Evolutionary conservation across 2,329 filamentous ascomycete genomes (phyloP), one percentile per base, ranked within the genome.

Genomic region (Aspergillus tubingensis): DNA sequence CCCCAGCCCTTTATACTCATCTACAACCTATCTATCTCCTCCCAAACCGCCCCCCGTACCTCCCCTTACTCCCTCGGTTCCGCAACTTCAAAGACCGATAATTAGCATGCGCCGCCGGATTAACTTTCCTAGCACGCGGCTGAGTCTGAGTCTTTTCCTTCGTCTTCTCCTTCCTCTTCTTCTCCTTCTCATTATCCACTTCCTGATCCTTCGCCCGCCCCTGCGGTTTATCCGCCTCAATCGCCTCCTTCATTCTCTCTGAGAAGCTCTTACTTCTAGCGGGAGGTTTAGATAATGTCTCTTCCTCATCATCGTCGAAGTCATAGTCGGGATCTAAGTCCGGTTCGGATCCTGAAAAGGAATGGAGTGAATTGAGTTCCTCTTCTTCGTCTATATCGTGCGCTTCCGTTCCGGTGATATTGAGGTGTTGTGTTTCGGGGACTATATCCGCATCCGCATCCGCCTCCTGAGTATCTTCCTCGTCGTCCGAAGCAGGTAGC

Each of bases 31-130:
- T 52, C 66, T 70, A 73, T 64, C 72, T 71, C 50, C 74, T 67
- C 10, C 77, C 70, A 67, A 80, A 80, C 50, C 77, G 70, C 7
- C 76, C 72, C 23, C 64, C 67, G 13, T 69, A 70, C 58, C 70
- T 68, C 23, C 73, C 74, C 61, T 74, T 74, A 8, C 70, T 68
- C 13, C 72, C 72, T 60, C 72, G 73, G 62, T 77, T 77, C 39
- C 76, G 70, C 61, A 82, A 80, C 64, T 81, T 82, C 64, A 82
- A 62, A 10, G 79, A 76, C 13, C 79, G 72, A 60, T 80, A 82
- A 63, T 82, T 82, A 15, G 79, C 78, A 72, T 82, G 80, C 15
- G 80, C 77, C 49, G 77, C 71, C 0, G 78, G 74, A 49, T 81
- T 81, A 58, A 80, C 67, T 63, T 77, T 81, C 36, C 74, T 71